phyloP scores from a whole-genome alignment of 2,329 filamentous ascomycete genomes.

The Colletotrichum lini region DNA sequence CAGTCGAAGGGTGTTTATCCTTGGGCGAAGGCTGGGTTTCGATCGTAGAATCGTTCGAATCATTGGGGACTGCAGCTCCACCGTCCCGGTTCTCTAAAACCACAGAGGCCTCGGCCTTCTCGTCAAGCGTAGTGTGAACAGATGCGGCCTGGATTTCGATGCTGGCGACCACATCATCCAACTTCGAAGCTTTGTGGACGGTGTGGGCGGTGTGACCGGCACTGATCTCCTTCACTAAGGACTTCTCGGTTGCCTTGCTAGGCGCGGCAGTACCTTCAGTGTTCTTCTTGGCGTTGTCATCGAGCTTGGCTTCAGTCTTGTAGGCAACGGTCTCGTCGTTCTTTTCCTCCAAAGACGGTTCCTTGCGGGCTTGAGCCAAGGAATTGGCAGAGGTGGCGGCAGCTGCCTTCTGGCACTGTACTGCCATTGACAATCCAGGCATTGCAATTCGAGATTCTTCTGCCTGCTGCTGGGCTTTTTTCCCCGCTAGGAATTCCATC shows the following conservation, averaged over 20 bases:
- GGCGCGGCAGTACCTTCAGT: no score
- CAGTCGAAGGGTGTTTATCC: not conserved
- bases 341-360: not conserved
- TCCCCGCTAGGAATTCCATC: not conserved
- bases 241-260: not conserved
- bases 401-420: conserved; percentile 6
- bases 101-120: not conserved
- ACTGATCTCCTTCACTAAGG: not conserved
- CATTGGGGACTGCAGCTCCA: not conserved
- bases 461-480: not conserved
- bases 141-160: not conserved
- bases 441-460: not conserved
- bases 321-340: not conserved
- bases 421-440: conserved; percentile 19
- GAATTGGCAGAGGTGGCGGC: not conserved
- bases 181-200: not conserved
- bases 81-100: not conserved
- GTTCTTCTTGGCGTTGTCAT: not conserved
- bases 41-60: conserved; percentile 4
- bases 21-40: not conserved
- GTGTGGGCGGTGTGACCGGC: no score
- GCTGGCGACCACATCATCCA: not conserved
- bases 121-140: not conserved
- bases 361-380: not conserved
- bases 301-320: not conserved